Evolutionary conservation across 2,329 filamentous ascomycete species (phyloP), one percentile per base, ranked within the genome.

Genomic region (Colletotrichum spaethianum): DNA sequence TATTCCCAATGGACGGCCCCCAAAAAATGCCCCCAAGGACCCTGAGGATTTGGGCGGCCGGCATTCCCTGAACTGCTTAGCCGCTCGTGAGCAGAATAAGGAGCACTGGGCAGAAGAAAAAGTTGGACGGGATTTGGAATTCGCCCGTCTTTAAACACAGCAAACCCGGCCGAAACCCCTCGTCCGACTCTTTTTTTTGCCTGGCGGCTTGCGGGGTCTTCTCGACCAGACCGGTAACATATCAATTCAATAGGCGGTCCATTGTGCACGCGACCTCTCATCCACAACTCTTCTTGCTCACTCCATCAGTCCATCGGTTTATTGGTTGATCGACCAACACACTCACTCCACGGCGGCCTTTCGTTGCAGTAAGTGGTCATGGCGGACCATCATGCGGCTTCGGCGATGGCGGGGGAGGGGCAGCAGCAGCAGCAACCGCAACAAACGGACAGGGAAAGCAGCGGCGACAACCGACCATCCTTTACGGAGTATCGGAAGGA

Each of bases 401-500:
- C 44, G 42, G 28, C 56, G n/a, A 53, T 28, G 36, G 64, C 52
- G 46, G 65, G 31, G 53, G 65, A 55, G 57, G 57, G 50, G 65
- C 28, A 56, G 48, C 44, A 48, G 9, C 68, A 59, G 31, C 66
- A 48, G 23, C 52, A 28, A 52, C 44, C 26, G 59, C 59, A 62
- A 36, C 59, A 62, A 50, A 28, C 31, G 60, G 67, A 48, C 50
- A 56, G 50, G 42, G 50, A 46, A 63, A 33, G 18, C 31, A 33
- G 62, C 50, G 73, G 73, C 62, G 70, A 70, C 48, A 76, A 75
- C 20, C 79, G 83, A 70, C 85, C 85, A 2, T 86, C 85, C n/a
- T 88, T 88, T 75, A 78, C 80, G n/a, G 76, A 80, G 12, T 88
- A 84, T 70, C 85, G 85, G 84, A 86, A 83, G 75, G 82, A 80